These are phyloP conservation scores for Gardenia jasminoides DNA, from an alignment of 257 asterid genomes.

Conservation along the genomic window DNA sequence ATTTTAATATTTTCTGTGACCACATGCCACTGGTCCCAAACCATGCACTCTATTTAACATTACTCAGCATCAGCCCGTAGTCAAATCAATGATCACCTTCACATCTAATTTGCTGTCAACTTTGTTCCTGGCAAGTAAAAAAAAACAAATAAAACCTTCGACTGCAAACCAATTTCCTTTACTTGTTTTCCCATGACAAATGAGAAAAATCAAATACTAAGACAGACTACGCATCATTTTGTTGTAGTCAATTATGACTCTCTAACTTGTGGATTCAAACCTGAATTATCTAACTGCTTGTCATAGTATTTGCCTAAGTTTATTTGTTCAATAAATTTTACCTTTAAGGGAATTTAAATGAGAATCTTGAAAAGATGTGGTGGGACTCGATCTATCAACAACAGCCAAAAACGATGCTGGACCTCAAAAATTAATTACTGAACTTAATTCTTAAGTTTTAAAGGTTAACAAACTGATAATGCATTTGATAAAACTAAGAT, in stretches of 20 bases:
- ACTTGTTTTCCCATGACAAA: too few species aligned
- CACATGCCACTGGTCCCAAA: constrained; percentile 3
- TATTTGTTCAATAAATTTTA: too few species aligned
- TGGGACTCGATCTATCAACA: too few species aligned
- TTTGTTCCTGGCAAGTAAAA: neutral
- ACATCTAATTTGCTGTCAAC: neutral
- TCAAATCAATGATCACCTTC: neutral
- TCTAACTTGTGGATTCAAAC: neutral
- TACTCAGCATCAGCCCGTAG: neutral
- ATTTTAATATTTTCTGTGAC: neutral
- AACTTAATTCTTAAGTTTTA: neutral
- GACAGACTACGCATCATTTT: neutral
- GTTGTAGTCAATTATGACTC: neutral
- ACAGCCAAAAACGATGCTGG: neutral
- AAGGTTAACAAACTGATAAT: neutral
- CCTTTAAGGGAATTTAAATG: too few species aligned
- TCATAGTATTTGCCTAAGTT: neutral
- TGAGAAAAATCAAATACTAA: neutral
- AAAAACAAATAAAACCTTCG: neutral
- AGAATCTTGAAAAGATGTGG: too few species aligned
- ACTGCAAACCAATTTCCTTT: too few species aligned
- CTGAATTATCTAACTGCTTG: neutral
- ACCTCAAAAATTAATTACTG: too few species aligned
- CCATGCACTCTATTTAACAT: neutral
- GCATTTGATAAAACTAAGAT: too few species aligned